phyloP scores from a whole-genome alignment of 2,329 filamentous ascomycete species.

The Trichoderma koningii region DNA sequence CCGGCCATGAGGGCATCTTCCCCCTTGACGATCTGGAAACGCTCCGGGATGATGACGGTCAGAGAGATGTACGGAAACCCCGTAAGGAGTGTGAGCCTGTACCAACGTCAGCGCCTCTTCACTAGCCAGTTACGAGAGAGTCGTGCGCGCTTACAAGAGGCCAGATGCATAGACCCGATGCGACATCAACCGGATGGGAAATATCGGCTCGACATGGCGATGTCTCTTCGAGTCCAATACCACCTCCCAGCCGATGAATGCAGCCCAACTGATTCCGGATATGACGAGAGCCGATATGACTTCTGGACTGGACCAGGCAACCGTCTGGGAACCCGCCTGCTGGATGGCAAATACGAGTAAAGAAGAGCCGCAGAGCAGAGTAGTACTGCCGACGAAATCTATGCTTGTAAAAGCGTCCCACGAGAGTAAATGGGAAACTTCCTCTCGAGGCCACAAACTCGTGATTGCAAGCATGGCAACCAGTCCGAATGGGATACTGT shows the following conservation, averaged over 20 bases:
- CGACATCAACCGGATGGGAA: slow-evolving; percentile 52
- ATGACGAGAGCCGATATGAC: slow-evolving; percentile 53
- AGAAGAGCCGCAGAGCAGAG: slow-evolving; percentile 55
- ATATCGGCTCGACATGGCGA: slow-evolving; percentile 54
- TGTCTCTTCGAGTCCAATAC: slow-evolving; percentile 44
- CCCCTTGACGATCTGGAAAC: slow-evolving; percentile 61
- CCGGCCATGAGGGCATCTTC: slow-evolving; percentile 57
- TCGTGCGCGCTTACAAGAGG: slow-evolving; percentile 46
- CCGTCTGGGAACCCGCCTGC: slow-evolving; percentile 56
- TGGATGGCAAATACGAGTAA: slow-evolving; percentile 59
- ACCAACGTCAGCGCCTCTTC: slow-evolving; percentile 28
- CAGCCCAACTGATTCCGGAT: slow-evolving; percentile 50
- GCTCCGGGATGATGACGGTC: slow-evolving; percentile 60
- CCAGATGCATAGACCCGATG: slow-evolving; percentile 54
- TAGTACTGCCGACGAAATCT: slow-evolving; percentile 54
- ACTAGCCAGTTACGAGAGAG: neutral
- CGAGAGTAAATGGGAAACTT: slow-evolving; percentile 42
- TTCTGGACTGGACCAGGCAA: slow-evolving; percentile 54
- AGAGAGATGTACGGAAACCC: slow-evolving; percentile 61
- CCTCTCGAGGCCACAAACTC: slow-evolving; percentile 48
- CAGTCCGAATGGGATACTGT: slow-evolving; percentile 53
- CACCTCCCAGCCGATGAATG: slow-evolving; percentile 56
- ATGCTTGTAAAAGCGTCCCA: slow-evolving; percentile 50
- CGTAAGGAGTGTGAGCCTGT: slow-evolving; percentile 56
- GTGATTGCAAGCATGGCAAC: slow-evolving; percentile 50